These are phyloP conservation scores for Beta macrorhiza DNA, from an alignment of 179 eudicot genomes.

Conservation along the genomic window DNA sequence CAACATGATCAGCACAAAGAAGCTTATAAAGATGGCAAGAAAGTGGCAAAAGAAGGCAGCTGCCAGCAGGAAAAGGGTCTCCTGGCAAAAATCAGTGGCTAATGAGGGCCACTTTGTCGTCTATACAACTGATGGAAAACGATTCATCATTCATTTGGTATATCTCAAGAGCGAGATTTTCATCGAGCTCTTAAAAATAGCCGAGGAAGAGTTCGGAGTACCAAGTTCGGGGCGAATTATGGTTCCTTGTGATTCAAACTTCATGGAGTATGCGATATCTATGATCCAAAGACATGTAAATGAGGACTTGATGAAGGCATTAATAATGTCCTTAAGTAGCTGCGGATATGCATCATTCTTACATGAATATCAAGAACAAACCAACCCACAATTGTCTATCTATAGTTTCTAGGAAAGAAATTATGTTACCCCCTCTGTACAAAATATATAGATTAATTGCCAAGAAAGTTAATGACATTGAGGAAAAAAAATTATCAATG, in stretches of 20 bases:
- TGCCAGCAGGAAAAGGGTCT: no score
- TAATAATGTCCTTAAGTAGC: constrained; percentile 17
- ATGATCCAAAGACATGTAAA: constrained; percentile 21
- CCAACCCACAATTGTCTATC: background rate
- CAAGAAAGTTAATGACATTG: background rate
- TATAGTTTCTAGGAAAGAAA: background rate
- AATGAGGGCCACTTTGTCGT: no score
- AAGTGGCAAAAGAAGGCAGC: no score
- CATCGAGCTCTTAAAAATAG: constrained; percentile 37
- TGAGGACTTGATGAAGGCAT: constrained; percentile 28
- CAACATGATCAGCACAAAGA: no score
- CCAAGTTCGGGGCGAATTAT: constrained; percentile 27
- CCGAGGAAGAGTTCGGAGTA: constrained; percentile 44
- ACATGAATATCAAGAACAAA: background rate
- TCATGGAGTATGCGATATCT: background rate
- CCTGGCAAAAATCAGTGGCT: no score
- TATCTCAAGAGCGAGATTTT: constrained; percentile 30
- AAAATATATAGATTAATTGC: background rate
- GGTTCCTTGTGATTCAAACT: constrained; percentile 36
- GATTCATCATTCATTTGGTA: constrained; percentile 37
- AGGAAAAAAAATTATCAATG: background rate
- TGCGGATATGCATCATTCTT: constrained; percentile 15
- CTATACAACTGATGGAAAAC: no score
- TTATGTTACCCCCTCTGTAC: no score
- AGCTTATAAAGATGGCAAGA: no score